Percentiles rank a stretch among this genome's conserved stretches.
phyloP scores from a whole-genome alignment of 1,284 basidiomycete species.

The Tranzscheliella williamsii region DNA sequence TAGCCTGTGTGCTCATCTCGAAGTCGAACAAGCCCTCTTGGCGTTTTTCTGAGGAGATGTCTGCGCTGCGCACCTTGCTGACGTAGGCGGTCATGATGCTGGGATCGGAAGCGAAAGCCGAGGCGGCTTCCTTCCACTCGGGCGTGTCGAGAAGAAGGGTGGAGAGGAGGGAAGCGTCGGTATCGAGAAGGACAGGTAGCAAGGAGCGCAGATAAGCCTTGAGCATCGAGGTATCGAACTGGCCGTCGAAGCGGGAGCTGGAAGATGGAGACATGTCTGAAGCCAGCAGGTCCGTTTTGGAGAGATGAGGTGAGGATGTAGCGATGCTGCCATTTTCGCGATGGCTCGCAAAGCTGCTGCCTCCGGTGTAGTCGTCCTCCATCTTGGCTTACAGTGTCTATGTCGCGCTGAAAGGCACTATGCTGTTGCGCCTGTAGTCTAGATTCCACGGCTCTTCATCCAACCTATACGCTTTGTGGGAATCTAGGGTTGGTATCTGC shows the following conservation, averaged over 20 bases:
- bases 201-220: slow-evolving; percentile 37
- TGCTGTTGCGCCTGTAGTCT: too few species aligned
- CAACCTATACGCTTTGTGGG: too few species aligned
- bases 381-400: not conserved
- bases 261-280: slow-evolving; percentile 25
- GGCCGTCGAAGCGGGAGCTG: slow-evolving; percentile 15
- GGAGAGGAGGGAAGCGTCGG: slow-evolving; percentile 23
- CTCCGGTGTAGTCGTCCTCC: not conserved
- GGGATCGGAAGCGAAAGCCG: slow-evolving; percentile 41
- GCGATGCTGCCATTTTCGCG: slow-evolving; percentile 1
- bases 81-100: slow-evolving; percentile 43
- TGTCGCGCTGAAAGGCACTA: too few species aligned
- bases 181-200: slow-evolving; percentile 35
- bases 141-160: slow-evolving; percentile 28
- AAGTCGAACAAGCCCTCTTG: slow-evolving; percentile 63
- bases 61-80: slow-evolving; percentile 45
- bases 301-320: not conserved
- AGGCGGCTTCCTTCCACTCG: slow-evolving; percentile 37
- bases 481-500: too few species aligned
- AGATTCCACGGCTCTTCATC: too few species aligned
- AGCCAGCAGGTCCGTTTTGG: slow-evolving; percentile 5
- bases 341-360: slow-evolving; percentile 3
- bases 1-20: slow-evolving; percentile 72
- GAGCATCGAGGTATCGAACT: slow-evolving; percentile 18
- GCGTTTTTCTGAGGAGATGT: slow-evolving; percentile 20